Evolutionary conservation across 768 basidiomycete species (phyloP).

Genomic region (Russula olivacea): DNA sequence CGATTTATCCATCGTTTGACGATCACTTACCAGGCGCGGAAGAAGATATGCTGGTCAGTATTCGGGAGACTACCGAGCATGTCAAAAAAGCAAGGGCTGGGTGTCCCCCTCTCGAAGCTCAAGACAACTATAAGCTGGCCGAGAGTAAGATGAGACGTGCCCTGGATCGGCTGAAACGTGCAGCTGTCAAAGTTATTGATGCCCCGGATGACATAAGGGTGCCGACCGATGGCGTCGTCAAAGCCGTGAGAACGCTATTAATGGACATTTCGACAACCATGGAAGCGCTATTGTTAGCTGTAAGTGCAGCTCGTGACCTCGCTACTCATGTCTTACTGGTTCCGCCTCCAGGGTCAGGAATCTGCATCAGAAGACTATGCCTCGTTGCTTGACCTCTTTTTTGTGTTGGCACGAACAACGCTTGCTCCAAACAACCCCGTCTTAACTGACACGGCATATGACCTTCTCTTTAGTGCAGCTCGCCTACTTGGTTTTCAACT

Average conservation of each 20-base stretch:
- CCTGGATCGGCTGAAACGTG: slow-evolving; percentile 52
- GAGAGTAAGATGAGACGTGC: slow-evolving; percentile 54
- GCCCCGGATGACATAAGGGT: slow-evolving; percentile 3
- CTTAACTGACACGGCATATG: slow-evolving; percentile 44
- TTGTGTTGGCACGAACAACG: slow-evolving; percentile 45
- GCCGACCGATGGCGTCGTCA: neutral
- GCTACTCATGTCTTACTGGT: neutral
- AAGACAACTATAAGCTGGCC: slow-evolving; percentile 37
- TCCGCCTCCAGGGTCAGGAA: slow-evolving; percentile 7
- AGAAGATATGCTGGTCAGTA: slow-evolving; percentile 11
- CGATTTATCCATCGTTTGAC: neutral
- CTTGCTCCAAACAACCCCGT: slow-evolving; percentile 39
- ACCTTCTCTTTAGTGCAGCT: slow-evolving; percentile 42
- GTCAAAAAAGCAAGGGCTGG: slow-evolving; percentile 1
- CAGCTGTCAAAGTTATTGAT: slow-evolving; percentile 46
- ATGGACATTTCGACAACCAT: slow-evolving; percentile 30
- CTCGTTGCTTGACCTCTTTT: slow-evolving; percentile 49
- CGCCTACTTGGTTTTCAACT: slow-evolving; percentile 27
- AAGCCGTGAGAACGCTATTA: slow-evolving; percentile 31
- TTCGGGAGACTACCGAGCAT: slow-evolving; percentile 10
- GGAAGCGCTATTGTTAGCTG: slow-evolving; percentile 7
- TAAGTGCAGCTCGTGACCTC: neutral
- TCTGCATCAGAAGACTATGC: slow-evolving; percentile 36
- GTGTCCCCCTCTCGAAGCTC: slow-evolving; percentile 19
- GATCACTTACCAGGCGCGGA: slow-evolving; percentile 3